Base-by-base conservation (phyloP, 1,139 yeast genomes). In the Sugiyamaella sp. region DNA sequence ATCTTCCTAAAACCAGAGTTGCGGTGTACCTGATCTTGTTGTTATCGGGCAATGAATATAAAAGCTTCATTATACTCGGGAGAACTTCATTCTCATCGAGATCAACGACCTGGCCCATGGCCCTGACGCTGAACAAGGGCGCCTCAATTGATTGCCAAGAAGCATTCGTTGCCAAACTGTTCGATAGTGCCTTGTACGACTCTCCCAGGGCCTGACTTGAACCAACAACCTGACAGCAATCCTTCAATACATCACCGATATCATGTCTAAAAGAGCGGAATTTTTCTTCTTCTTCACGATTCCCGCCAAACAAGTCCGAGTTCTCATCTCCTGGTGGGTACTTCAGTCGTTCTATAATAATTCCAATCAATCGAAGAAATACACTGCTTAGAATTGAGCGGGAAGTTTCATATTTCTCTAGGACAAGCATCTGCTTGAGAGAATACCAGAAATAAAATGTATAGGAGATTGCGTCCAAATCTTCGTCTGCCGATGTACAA, bases 221-320 rank as follows among this genome's bases (percentile, higher is more conserved):
- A 0, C 98, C 98, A 40, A 89, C 84, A 2, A 93, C 91, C 1
- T 89, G 87, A 63, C 97, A 89, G 71, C 98, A 90, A 68, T 91
- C 97, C 67, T 93, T 95, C 59, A 95, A 75, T 10, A 93, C 96
- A 68, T 93, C 98, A 27, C 98, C 98, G 88, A 93, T 89, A 58
- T 90, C 97, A 71, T 93, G 95, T 64, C 99, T 79, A 71, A 91
- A 93, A 53, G 89, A 95, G 65, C 89, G 85, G 69, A 95, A 95
- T 68, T 89, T 89, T 66, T 93, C 99, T 68, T 90, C 97, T 55
- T 83, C 88, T 69, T 90, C 97, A 58, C 78, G 79, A 64, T 84
- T 85, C 35, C 84, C 85, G 43, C 74, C 76, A 60, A 85, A 84
- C 41, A 80, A 67, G 47, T 73, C 74, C 8, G 60, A 70, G 9